Evolutionary conservation across 2,329 filamentous ascomycete species (phyloP).

Genomic region (Botrytis medusae): DNA sequence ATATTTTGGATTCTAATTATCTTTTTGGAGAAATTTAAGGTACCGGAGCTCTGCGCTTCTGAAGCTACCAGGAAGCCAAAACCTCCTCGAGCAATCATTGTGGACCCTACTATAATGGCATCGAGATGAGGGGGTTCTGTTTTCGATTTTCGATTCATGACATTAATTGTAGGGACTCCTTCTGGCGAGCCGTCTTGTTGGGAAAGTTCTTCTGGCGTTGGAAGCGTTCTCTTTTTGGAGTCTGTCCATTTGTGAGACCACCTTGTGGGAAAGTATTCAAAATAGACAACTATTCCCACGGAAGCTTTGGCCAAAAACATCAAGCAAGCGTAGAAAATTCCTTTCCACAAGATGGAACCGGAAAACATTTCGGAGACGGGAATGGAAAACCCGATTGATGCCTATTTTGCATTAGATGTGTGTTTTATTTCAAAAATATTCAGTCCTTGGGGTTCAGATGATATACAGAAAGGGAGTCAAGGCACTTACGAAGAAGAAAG

Average conservation of each 20-base stretch:
- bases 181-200: not conserved
- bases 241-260: not conserved
- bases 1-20: not conserved
- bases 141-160: not conserved
- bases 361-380: constrained; percentile 16
- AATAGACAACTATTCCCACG: constrained; percentile 48
- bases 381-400: constrained; percentile 20
- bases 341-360: constrained; percentile 64
- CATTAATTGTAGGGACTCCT: not conserved
- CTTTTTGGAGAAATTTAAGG: constrained; percentile 15
- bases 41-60: constrained; percentile 56
- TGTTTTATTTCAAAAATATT: not conserved
- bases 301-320: constrained; percentile 44
- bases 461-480: too few species aligned
- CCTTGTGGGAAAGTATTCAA: constrained; percentile 24
- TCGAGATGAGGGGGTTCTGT: constrained; percentile 25
- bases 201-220: not conserved
- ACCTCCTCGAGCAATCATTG: constrained; percentile 75
- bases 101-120: constrained; percentile 36
- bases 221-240: not conserved
- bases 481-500: constrained; percentile 60
- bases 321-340: constrained; percentile 45
- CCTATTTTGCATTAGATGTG: not conserved
- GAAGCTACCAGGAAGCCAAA: constrained; percentile 76
- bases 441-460: rapidly evolving